Evolutionary conservation across 2,329 filamentous ascomycete genomes (phyloP).

Genomic region (Aspergillus tamarii): DNA sequence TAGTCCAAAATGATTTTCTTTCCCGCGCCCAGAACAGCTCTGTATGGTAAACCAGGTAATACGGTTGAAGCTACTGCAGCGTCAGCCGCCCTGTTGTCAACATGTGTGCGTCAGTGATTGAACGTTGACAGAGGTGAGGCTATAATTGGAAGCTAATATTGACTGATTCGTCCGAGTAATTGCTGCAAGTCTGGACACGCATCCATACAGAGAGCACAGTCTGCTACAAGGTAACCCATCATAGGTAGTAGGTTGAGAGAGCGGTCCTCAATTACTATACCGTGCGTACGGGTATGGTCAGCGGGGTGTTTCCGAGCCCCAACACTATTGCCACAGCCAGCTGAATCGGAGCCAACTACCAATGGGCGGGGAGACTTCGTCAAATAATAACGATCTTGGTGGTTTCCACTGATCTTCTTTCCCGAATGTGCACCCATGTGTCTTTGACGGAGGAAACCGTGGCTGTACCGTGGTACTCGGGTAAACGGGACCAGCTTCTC

Average conservation of each 20-base stretch:
- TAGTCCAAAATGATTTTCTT: conserved; percentile 4
- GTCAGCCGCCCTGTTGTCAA: conserved; percentile 26
- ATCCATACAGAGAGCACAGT: neutral
- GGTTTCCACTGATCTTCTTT: conserved; percentile 30
- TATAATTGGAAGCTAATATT: conserved; percentile 18
- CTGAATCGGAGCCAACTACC: conserved; percentile 17
- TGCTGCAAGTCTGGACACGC: neutral
- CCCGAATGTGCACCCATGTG: conserved; percentile 26
- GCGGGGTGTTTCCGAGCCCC: conserved; percentile 19
- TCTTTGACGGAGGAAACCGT: conserved; percentile 23
- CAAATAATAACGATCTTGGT: conserved; percentile 25
- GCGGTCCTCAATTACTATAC: conserved; percentile 1
- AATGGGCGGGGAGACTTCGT: conserved; percentile 13
- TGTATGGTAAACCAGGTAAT: conserved; percentile 16
- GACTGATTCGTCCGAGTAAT: neutral
- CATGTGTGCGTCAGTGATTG: conserved; percentile 27
- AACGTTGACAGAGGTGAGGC: conserved; percentile 14
- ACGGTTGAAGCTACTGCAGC: conserved; percentile 25
- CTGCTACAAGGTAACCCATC: neutral
- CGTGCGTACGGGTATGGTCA: conserved; percentile 1
- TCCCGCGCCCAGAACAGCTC: conserved; percentile 1
- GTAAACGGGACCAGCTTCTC: conserved; percentile 1
- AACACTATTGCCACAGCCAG: conserved; percentile 22
- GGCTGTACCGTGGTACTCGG: conserved; percentile 22
- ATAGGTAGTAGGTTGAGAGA: neutral